These are phyloP conservation scores for Eragrostis curvula DNA, from an alignment of 176 grass and related monocot genomes.

Conservation along the genomic window DNA sequence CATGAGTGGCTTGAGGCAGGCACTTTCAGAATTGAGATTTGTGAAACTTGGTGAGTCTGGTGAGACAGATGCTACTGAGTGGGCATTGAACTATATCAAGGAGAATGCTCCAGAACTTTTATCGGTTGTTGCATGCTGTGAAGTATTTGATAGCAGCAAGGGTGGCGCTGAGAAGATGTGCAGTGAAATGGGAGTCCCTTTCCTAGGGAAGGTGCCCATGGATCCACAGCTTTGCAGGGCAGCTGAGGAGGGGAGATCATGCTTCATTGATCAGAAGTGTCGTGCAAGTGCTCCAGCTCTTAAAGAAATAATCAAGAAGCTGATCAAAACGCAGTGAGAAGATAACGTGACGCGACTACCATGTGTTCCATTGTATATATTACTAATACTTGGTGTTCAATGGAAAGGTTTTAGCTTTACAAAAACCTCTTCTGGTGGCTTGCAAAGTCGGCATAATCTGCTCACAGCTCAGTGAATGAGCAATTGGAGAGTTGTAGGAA, in stretches of 20 bases:
- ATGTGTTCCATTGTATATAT: not conserved
- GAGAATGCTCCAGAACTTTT: conserved; percentile 79
- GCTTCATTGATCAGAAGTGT: conserved; percentile 66
- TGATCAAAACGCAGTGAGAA: conserved; percentile 43
- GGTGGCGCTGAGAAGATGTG: conserved; percentile 90
- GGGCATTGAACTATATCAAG: conserved; percentile 62
- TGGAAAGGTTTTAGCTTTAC: not conserved
- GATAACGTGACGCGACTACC: not conserved
- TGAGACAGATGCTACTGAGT: conserved; percentile 61
- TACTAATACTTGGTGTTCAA: not conserved
- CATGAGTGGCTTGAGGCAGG: conserved; percentile 63
- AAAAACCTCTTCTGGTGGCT: not conserved
- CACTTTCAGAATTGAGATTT: conserved; percentile 59
- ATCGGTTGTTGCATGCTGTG: conserved; percentile 60
- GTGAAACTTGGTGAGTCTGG: conserved; percentile 45
- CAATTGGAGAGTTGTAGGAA: not conserved
- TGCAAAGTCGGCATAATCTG: not conserved
- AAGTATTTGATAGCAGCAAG: conserved; percentile 84
- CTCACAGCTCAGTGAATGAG: not conserved
- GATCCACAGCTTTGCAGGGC: conserved; percentile 73
- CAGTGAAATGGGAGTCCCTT: conserved; percentile 77
- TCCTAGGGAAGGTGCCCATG: conserved; percentile 84
- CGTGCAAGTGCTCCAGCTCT: conserved; percentile 61
- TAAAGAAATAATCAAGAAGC: conserved; percentile 64
- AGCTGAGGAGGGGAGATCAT: conserved; percentile 77